Conservation (phyloP, 805 yeast species). For the Candida ovalis region DNA sequence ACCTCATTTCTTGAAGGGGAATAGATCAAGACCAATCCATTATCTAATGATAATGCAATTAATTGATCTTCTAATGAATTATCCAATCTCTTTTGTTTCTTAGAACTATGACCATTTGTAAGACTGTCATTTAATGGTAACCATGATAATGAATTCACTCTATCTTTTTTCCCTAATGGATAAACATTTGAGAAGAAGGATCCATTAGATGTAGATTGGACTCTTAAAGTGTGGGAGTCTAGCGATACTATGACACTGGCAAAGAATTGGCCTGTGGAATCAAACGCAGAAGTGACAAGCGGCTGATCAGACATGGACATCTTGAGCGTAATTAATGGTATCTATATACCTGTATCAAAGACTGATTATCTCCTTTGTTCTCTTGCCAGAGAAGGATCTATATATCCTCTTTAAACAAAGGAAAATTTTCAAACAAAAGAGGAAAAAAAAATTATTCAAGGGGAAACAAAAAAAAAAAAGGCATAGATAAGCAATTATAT, state of each 20-base stretch:
- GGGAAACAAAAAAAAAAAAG: background rate
- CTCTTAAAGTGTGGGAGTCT: constrained; percentile 66
- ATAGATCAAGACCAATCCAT: constrained; percentile 61
- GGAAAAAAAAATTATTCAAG: background rate
- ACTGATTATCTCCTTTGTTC: too few relatives aligned
- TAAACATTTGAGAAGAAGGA: constrained; percentile 37
- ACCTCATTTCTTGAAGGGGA: constrained; percentile 64
- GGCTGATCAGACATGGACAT: constrained; percentile 9
- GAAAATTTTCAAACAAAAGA: constrained; percentile 2
- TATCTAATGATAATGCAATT: constrained; percentile 60
- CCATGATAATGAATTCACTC: constrained; percentile 54
- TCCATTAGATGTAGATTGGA: constrained; percentile 47
- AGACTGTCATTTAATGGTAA: constrained; percentile 24
- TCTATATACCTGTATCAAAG: too few relatives aligned
- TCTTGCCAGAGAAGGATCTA: too few relatives aligned
- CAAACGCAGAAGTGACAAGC: constrained; percentile 47
- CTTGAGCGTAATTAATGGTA: background rate
- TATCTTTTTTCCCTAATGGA: constrained; percentile 47
- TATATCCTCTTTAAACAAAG: background rate
- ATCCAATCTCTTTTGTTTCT: constrained; percentile 27
- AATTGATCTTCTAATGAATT: constrained; percentile 37
- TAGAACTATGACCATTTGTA: constrained; percentile 13
- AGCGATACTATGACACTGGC: constrained; percentile 66
- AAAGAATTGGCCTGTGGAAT: constrained; percentile 55
- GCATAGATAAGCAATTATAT: background rate